These are phyloP conservation scores for Colletotrichum karsti DNA, from an alignment of 2,329 filamentous ascomycete species.

Conservation along the genomic window DNA sequence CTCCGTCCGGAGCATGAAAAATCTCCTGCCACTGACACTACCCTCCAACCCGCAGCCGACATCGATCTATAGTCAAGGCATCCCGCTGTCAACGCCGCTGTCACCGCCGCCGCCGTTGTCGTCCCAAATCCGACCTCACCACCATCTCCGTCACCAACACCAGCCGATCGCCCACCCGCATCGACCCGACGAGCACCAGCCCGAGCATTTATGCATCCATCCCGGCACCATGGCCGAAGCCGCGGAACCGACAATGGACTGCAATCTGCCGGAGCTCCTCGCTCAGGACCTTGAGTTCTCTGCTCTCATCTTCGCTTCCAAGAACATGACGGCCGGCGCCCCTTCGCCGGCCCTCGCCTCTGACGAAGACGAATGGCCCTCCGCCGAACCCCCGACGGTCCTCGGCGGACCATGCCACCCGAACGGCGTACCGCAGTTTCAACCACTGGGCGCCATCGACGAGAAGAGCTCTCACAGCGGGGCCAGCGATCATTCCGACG, in stretches of 20 bases:
- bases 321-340: slow-evolving; percentile 60
- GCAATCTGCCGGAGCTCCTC: slow-evolving; percentile 65
- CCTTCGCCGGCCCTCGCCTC: slow-evolving; percentile 48
- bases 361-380: slow-evolving; percentile 29
- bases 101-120: not conserved
- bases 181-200: not conserved
- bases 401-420: slow-evolving; percentile 15
- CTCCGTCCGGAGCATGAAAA: slow-evolving; percentile 50
- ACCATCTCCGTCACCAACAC: not conserved
- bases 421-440: slow-evolving; percentile 21
- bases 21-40: slow-evolving; percentile 46
- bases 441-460: slow-evolving; percentile 24
- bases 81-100: not conserved
- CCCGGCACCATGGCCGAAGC: slow-evolving; percentile 27
- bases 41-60: slow-evolving; percentile 31
- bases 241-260: slow-evolving; percentile 40
- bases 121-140: slow-evolving; percentile 3
- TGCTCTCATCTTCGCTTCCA: slow-evolving; percentile 55
- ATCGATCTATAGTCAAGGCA: not conserved
- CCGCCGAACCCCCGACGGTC: slow-evolving; percentile 10
- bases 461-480: slow-evolving; percentile 24
- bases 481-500: slow-evolving; percentile 30
- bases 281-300: slow-evolving; percentile 62
- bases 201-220: slow-evolving; percentile 18
- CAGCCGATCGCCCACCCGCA: not conserved